Evolutionary conservation across 2,329 filamentous ascomycete species (phyloP).

Genomic region (Exutisphaerella laricina): DNA sequence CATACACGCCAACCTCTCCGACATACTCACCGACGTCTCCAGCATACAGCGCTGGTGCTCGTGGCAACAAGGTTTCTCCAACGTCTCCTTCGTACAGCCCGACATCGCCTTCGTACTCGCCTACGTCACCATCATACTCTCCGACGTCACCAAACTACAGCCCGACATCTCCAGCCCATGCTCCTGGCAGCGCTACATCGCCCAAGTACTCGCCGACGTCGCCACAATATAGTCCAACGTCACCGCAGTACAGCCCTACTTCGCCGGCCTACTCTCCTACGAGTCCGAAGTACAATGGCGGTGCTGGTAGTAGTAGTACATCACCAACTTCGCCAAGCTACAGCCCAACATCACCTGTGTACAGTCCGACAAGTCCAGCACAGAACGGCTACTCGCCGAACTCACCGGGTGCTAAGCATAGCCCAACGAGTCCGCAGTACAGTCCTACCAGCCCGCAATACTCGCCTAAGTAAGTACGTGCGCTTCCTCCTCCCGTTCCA

Average conservation of each 20-base stretch:
- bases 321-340: constrained; percentile 46
- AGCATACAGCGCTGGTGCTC: constrained; percentile 23
- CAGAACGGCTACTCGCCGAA: constrained; percentile 30
- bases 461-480: constrained; percentile 43
- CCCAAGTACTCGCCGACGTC: constrained; percentile 49
- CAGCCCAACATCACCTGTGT: constrained; percentile 53
- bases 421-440: constrained; percentile 27
- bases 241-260: constrained; percentile 56
- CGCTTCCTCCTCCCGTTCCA: no score
- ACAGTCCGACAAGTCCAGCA: constrained; percentile 30
- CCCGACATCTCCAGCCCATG: constrained; percentile 36
- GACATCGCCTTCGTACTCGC: constrained; percentile 62
- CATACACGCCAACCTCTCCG: constrained; percentile 46
- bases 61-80: constrained; percentile 31
- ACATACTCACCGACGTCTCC: constrained; percentile 34
- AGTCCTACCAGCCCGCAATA: constrained; percentile 49
- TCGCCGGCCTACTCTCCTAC: constrained; percentile 52
- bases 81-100: constrained; percentile 66
- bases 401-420: constrained; percentile 18
- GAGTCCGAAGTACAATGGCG: constrained; percentile 36
- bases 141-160: constrained; percentile 52
- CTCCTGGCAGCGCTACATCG: constrained; percentile 39
- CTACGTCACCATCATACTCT: constrained; percentile 63
- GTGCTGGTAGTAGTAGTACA: constrained; percentile 36
- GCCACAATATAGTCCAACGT: constrained; percentile 48